These are phyloP conservation scores for Blastocystis sp. DNA, from an alignment of 352 stramenopile species.

Conservation along the genomic window DNA sequence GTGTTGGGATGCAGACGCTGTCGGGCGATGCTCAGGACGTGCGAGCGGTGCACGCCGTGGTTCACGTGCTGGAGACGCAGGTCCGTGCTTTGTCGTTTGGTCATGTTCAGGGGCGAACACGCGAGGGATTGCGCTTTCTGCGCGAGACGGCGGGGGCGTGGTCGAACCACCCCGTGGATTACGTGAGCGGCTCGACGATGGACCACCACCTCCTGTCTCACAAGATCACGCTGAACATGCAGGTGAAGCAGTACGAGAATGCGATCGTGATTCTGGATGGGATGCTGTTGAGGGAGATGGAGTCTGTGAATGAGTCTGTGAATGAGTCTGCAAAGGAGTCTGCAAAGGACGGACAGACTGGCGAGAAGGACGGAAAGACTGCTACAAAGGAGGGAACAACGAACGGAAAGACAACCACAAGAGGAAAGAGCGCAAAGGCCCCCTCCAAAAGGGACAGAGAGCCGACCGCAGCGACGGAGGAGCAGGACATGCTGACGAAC, in stretches of 20 bases:
- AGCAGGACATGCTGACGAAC: background rate
- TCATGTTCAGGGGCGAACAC: constrained; percentile 7
- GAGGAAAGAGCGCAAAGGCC: no score
- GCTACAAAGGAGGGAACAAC: background rate
- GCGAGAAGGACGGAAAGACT: background rate
- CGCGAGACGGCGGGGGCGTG: constrained; percentile 4
- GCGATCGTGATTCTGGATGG: background rate
- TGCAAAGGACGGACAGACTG: background rate
- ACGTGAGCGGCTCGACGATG: constrained; percentile 4
- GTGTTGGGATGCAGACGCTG: constrained; percentile 22
- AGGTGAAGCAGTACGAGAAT: constrained; percentile 33
- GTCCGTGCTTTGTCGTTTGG: background rate
- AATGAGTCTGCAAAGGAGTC: background rate
- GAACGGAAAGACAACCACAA: background rate
- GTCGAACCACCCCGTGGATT: constrained; percentile 17
- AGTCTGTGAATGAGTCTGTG: background rate
- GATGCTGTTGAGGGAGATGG: background rate
- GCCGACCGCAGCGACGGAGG: background rate
- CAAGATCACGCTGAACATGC: constrained; percentile 39
- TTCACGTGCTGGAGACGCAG: constrained; percentile 17
- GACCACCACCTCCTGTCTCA: constrained; percentile 42
- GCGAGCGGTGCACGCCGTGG: constrained; percentile 13
- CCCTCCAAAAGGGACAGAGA: background rate
- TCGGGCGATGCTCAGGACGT: constrained; percentile 16
- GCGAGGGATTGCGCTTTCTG: constrained; percentile 32